Base-by-base conservation (phyloP, 805 yeast species). In the Komagataella mondaviorum region DNA sequence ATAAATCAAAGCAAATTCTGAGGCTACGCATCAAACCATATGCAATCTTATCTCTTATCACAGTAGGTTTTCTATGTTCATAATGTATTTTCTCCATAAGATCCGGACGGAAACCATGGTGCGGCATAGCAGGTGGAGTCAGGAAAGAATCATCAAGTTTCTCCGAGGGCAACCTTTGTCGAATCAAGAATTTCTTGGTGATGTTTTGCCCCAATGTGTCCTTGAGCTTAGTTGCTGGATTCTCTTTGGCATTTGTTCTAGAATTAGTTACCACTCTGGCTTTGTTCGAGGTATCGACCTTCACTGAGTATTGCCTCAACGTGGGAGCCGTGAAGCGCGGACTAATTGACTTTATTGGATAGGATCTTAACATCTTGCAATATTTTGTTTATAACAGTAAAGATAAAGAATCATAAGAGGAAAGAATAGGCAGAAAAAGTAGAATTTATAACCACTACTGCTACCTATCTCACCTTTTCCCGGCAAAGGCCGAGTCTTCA, bases 1-100 rank as follows among this genome's bases (percentile, higher is more conserved):
- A 74, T 17, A 73, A 61, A 60, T 83, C 88, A 62, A 83, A 83
- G n/a, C 69, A 53, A 4, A 65, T 56, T 53, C 88, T 67, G 51
- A 76, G 67, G 46, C 67, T 55, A 53, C 59, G 61, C 60, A 81
- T 73, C 24, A 76, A 70, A 6, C 64, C 56, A 54, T 63, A 71
- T 6, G 88, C 86, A 16, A 80, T 59, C 51, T 64, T 68, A 59
- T 83, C 89, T 20, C 80, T 66, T 16, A 68, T 36, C 0, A 73
- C 64, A 23, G 55, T 53, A 0, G 85, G 81, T 3, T 59, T 60
- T 44, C 85, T 64, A 62, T 83, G 89, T 44, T 75, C 77, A 50
- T 67, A 68, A 46, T 65, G 59, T 30, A 83, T 74, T 1, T 55
- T 53, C 12, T 64, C 63, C 72, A 76, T 71, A 48, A 71, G 69